Conservation (phyloP, 257 asterid species). For the Nicotiana undulata region DNA sequence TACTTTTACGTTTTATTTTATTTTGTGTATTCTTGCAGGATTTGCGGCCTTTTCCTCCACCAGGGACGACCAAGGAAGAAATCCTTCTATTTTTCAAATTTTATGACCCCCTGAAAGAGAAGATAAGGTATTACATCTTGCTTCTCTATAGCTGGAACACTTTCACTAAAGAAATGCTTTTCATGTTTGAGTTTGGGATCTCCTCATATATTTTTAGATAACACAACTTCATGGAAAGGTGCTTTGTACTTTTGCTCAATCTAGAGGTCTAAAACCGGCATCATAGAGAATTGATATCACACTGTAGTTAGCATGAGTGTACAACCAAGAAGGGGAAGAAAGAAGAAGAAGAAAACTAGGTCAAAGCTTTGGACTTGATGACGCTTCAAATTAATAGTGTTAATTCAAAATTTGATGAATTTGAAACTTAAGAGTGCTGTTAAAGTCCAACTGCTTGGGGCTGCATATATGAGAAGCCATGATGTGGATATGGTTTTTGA, state of each 20-base stretch:
- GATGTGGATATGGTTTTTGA: background rate
- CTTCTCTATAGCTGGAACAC: slow-evolving; percentile 7
- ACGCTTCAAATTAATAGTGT: background rate
- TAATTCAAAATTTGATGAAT: too few relatives aligned
- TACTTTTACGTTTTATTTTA: background rate
- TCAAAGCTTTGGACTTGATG: background rate
- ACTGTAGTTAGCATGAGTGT: background rate
- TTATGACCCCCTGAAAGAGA: slow-evolving; percentile 61
- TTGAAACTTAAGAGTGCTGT: background rate
- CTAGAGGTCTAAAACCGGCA: background rate
- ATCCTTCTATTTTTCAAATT: slow-evolving; percentile 63
- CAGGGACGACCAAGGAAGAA: slow-evolving; percentile 54
- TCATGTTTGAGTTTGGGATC: background rate
- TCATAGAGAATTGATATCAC: too few relatives aligned
- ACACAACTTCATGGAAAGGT: background rate
- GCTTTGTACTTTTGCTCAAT: background rate
- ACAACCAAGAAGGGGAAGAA: background rate
- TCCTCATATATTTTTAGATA: background rate
- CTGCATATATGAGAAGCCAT: background rate
- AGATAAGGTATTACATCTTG: slow-evolving; percentile 33
- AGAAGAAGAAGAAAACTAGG: background rate
- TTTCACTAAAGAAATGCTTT: background rate
- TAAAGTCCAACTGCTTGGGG: background rate
- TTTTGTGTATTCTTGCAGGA: slow-evolving; percentile 27
- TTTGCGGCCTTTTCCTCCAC: slow-evolving; percentile 46